Base-by-base conservation (phyloP, 192 early-diverging fungal genomes). In the Lobulomyces angularis region DNA sequence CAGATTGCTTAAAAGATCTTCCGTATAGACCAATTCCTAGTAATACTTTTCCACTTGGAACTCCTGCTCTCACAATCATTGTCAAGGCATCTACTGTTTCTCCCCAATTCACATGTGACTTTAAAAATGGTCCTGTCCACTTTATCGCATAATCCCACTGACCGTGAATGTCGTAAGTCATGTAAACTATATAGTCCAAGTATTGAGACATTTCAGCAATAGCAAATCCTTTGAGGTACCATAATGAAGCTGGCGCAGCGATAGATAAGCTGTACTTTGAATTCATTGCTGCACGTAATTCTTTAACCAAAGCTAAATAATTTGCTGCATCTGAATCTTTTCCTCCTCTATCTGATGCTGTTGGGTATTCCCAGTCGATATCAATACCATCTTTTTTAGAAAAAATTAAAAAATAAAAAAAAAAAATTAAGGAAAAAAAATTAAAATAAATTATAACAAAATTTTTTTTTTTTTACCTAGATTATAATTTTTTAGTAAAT, bases 1-100 rank as follows among this genome's bases (percentile, higher is more conserved):
- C 46, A 37, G 35, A 11, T n/a, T 50, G 43, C 34, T 37, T 6
- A 28, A 60, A 60, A 11, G 47, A 50, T 32, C 58, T 43, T n/a
- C 53, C 58, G 27, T 60, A 46, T 3, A 27, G 44, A 1, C 45
- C 45, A 20, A 57, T 25, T 23, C 55, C 55, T 30, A 57, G 23
- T 3, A 47, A 16, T 7, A 57, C 25, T 45, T 57, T 57, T 35
- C 48, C 55, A 7, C 29, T 29, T 5, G 44, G 32, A 35, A 57
- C 55, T 3, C 55, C 55, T 11, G 55, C 52, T 6, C 48, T 46
- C 1, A 39, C 40, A 5, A 57, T 21, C 54, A 57, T 40, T 21
- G 24, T 18, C 3, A 57, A 16, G 27, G 41, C 23, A 8, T 24
- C 32, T 8, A 21, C 14, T 19, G 36, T 40, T 45, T 57, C 55